Evolutionary conservation across 2,329 filamentous ascomycete genomes (phyloP).

Genomic region (Botryotinia convoluta): DNA sequence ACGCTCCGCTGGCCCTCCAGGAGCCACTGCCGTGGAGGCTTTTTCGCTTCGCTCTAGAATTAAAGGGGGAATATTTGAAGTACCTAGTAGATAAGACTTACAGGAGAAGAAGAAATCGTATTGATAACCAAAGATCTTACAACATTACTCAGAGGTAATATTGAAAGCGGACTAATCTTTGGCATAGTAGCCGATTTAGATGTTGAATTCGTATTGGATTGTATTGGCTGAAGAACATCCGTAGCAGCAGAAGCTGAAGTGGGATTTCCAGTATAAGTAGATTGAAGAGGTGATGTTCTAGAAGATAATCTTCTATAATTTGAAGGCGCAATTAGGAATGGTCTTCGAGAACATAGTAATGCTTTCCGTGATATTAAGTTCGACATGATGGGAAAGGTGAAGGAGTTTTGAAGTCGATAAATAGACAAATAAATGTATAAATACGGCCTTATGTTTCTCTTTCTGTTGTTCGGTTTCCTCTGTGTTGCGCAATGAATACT

Average conservation of each 20-base stretch:
- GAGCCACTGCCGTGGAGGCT: neutral
- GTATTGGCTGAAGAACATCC: constrained; percentile 15
- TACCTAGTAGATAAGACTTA: constrained; percentile 21
- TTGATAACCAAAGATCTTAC: constrained; percentile 69
- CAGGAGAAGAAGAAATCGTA: constrained; percentile 65
- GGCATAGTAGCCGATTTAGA: constrained; percentile 26
- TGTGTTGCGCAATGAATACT: constrained; percentile 1
- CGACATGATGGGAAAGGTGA: neutral
- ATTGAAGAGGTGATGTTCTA: constrained; percentile 25
- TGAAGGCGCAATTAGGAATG: neutral
- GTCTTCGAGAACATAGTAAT: neutral
- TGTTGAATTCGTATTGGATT: neutral
- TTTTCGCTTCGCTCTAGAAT: neutral
- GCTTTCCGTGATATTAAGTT: neutral
- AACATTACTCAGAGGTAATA: constrained; percentile 64
- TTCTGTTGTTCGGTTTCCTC: neutral
- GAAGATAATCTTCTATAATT: constrained; percentile 31
- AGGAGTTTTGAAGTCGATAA: neutral
- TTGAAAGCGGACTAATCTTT: constrained; percentile 51
- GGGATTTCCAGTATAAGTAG: constrained; percentile 22
- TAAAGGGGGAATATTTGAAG: neutral
- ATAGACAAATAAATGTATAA: neutral
- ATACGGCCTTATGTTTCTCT: neutral
- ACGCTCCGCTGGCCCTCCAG: neutral
- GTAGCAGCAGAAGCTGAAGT: constrained; percentile 21